These are phyloP conservation scores for Ceratobasidium sp. DNA, from an alignment of 1,284 basidiomycete species.

Conservation along the genomic window DNA sequence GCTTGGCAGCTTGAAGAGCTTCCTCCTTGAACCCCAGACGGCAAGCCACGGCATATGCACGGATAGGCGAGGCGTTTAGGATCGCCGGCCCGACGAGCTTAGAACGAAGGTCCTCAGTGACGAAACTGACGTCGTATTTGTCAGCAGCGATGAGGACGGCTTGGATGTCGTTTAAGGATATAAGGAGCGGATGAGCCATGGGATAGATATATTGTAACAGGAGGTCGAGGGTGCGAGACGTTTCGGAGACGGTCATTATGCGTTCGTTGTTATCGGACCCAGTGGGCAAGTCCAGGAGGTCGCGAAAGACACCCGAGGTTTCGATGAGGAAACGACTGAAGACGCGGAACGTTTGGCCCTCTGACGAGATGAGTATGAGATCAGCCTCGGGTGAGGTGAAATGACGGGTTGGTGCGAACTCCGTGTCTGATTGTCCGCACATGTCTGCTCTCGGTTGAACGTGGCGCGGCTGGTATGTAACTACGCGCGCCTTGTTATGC, in stretches of 20 bases:
- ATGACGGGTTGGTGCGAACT: constrained; percentile 12
- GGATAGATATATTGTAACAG: constrained; percentile 46
- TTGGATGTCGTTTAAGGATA: constrained; percentile 37
- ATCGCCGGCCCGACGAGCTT: constrained; percentile 36
- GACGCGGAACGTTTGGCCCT: constrained; percentile 36
- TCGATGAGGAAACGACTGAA: constrained; percentile 45
- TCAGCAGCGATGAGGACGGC: constrained; percentile 36
- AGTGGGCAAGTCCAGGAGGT: constrained; percentile 39
- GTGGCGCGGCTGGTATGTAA: background rate
- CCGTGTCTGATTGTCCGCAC: constrained; percentile 10
- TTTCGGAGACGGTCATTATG: constrained; percentile 39
- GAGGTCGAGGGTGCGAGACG: constrained; percentile 34
- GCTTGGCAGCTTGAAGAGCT: constrained; percentile 40
- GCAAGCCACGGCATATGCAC: constrained; percentile 37
- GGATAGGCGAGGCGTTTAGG: constrained; percentile 25
- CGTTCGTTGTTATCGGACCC: constrained; percentile 24
- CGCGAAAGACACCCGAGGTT: constrained; percentile 42
- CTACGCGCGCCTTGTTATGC: constrained; percentile 2
- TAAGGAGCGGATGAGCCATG: constrained; percentile 29
- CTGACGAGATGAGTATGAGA: constrained; percentile 41
- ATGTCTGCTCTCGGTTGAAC: constrained; percentile 13
- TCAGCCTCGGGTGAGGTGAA: constrained; percentile 46
- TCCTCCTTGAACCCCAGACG: constrained; percentile 40
- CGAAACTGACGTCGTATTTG: constrained; percentile 43
- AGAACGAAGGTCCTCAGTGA: constrained; percentile 34